These are phyloP conservation scores for Exobasidium cylindrosporum DNA, from an alignment of 1,284 basidiomycete species.

Conservation along the genomic window DNA sequence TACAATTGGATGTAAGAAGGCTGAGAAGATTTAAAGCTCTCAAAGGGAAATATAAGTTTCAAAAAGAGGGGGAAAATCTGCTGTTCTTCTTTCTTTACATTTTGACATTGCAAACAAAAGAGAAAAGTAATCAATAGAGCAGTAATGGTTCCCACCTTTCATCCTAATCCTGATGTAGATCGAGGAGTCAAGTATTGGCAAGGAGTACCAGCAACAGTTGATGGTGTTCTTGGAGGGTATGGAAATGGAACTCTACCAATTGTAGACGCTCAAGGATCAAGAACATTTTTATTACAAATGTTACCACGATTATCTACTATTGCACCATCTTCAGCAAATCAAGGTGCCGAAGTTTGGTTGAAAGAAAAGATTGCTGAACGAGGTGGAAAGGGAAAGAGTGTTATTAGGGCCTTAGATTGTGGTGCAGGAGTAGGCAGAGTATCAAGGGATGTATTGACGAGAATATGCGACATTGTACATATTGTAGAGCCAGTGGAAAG, in stretches of 20 bases:
- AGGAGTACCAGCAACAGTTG: constrained; percentile 48
- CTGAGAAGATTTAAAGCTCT: too few relatives aligned
- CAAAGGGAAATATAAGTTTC: too few relatives aligned
- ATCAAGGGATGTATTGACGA: constrained; percentile 42
- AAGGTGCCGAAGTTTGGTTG: constrained; percentile 33
- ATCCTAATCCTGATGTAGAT: constrained; percentile 41
- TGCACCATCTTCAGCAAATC: constrained; percentile 39
- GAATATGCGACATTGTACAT: constrained; percentile 52
- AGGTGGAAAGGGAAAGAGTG: constrained; percentile 36
- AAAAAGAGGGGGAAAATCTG: too few relatives aligned
- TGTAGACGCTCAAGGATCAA: constrained; percentile 51
- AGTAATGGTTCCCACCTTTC: constrained; percentile 2
- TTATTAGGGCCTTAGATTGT: constrained; percentile 48
- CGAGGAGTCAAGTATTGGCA: constrained; percentile 52
- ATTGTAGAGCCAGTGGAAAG: constrained; percentile 52
- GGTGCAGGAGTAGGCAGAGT: constrained; percentile 54
- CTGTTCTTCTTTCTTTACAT: not conserved
- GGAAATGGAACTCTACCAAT: constrained; percentile 48
- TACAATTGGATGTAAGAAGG: too few relatives aligned
- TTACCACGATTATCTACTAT: constrained; percentile 44
- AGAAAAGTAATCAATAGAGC: too few relatives aligned
- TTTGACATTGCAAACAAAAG: not conserved
- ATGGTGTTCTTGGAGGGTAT: constrained; percentile 50
- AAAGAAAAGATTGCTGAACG: constrained; percentile 30
- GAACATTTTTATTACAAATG: constrained; percentile 44